phyloP scores from a whole-genome alignment of 2,329 filamentous ascomycete species.

The Cladorrhinum sp. region DNA sequence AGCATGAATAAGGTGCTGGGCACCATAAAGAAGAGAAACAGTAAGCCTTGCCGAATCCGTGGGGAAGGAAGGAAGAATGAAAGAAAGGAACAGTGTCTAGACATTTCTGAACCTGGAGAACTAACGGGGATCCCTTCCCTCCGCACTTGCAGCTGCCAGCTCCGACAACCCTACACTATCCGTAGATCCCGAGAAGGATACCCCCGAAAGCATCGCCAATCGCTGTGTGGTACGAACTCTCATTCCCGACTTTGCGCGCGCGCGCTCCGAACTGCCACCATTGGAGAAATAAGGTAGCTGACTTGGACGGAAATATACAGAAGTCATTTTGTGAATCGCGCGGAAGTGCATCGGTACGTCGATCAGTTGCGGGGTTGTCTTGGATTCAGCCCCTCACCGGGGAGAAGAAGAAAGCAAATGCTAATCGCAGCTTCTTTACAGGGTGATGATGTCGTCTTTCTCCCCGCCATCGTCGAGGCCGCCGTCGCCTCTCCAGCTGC shows the following conservation, averaged over 20 bases:
- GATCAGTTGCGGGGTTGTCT: neutral
- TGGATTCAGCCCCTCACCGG: neutral
- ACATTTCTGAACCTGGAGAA: too few relatives aligned
- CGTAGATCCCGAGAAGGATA: conserved; percentile 44
- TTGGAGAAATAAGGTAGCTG: neutral
- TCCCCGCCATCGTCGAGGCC: conserved; percentile 89
- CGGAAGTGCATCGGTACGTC: conserved; percentile 52
- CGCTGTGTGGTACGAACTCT: conserved; percentile 59
- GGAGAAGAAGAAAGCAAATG: neutral
- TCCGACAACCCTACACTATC: conserved; percentile 22
- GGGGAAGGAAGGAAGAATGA: neutral
- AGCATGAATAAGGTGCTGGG: conserved; percentile 56
- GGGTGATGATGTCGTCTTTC: conserved; percentile 87
- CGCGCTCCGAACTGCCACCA: neutral
- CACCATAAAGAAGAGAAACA: conserved; percentile 47
- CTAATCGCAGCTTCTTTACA: conserved; percentile 33
- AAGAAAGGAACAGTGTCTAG: neutral
- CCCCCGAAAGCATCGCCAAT: conserved; percentile 64
- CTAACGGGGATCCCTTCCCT: conserved; percentile 11
- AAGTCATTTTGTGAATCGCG: conserved; percentile 79
- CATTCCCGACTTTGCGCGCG: conserved; percentile 2
- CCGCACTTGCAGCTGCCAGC: conserved; percentile 14
- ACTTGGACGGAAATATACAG: conserved; percentile 40
- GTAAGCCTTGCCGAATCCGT: neutral
- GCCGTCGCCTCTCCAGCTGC: conserved; percentile 89